Percentiles rank a stretch among this genome's conserved stretches.
phyloP scores from a whole-genome alignment of 768 basidiomycete species.

The Gloeostereum incarnatum region DNA sequence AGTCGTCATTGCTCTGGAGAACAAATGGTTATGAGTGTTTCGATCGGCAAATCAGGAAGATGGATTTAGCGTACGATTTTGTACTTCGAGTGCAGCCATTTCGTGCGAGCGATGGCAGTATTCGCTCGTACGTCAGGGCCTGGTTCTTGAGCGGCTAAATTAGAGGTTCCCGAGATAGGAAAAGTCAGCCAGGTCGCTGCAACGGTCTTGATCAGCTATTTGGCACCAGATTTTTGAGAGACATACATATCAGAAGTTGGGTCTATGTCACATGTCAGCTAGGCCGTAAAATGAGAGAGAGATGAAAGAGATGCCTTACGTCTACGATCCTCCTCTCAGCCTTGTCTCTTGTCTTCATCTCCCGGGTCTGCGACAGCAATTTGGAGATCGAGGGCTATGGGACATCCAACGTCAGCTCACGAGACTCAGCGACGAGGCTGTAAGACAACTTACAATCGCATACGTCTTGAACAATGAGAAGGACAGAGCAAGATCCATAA shows the following conservation, averaged over 20 bases:
- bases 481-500: slow-evolving; percentile 27
- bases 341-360: slow-evolving; percentile 23
- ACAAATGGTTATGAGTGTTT: neutral
- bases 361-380: slow-evolving; percentile 28
- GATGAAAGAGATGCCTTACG: no score
- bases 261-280: slow-evolving; percentile 20
- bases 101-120: slow-evolving; percentile 29
- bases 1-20: slow-evolving; percentile 29
- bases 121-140: slow-evolving; percentile 32
- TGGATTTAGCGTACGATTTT: slow-evolving; percentile 31
- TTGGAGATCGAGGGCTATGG: slow-evolving; percentile 36
- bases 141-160: no score
- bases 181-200: no score
- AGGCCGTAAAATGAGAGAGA: neutral
- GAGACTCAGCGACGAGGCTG: neutral
- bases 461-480: slow-evolving; percentile 50
- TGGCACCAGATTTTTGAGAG: no score
- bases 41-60: neutral
- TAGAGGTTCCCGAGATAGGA: no score
- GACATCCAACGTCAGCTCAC: neutral
- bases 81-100: slow-evolving; percentile 33
- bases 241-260: slow-evolving; percentile 30
- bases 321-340: slow-evolving; percentile 37
- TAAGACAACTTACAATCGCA: slow-evolving; percentile 26
- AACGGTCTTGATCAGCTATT: no score